These are phyloP conservation scores for Paraurostyla sp. DNA, from an alignment of 73 alveolate genomes.

Conservation along the genomic window DNA sequence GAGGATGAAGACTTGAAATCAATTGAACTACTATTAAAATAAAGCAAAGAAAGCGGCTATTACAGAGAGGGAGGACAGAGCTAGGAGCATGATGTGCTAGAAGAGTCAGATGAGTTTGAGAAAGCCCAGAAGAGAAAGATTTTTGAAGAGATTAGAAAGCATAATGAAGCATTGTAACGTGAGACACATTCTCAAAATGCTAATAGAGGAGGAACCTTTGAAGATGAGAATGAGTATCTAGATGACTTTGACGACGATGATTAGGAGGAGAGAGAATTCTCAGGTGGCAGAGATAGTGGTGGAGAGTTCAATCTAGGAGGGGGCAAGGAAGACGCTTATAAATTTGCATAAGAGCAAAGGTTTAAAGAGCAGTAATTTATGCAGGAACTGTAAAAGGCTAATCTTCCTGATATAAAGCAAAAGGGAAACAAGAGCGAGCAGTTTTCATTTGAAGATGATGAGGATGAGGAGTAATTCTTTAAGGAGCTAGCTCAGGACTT, in stretches of 20 bases:
- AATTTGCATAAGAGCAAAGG: neutral
- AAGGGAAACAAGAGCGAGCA: neutral
- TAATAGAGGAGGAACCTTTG: neutral
- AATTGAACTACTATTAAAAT: neutral
- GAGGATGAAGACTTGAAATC: slow-evolving; percentile 31
- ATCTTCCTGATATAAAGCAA: neutral
- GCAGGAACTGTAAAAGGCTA: neutral
- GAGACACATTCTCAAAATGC: neutral
- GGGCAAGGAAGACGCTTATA: neutral
- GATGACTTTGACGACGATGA: slow-evolving; percentile 51
- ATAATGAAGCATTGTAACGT: neutral
- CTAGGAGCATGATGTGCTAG: neutral
- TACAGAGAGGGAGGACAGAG: neutral
- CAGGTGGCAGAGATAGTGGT: neutral
- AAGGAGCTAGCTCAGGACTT: slow-evolving; percentile 35
- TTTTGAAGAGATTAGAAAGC: neutral
- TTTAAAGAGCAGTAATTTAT: slow-evolving; percentile 22
- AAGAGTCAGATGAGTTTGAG: neutral
- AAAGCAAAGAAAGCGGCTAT: neutral
- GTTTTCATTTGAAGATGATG: slow-evolving; percentile 34
- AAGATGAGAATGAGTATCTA: slow-evolving; percentile 21
- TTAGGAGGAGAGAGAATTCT: neutral
- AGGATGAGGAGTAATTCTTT: slow-evolving; percentile 32
- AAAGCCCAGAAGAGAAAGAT: neutral
- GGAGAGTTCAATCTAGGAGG: neutral